phyloP scores from a whole-genome alignment of 805 yeast genomes.

The Phaffomyces opuntiae region DNA sequence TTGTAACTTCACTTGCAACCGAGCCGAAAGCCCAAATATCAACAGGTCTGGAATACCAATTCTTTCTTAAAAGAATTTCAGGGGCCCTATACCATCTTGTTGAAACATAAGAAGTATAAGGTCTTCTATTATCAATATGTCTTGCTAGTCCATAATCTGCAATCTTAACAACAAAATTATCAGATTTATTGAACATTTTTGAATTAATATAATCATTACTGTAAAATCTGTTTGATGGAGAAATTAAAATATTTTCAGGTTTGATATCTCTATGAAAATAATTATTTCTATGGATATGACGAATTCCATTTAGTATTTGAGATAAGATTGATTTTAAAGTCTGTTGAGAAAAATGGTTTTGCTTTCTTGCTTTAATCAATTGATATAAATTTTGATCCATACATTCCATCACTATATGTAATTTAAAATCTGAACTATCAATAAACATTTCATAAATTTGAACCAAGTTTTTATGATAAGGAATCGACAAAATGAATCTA shows the following conservation, averaged over 20 bases:
- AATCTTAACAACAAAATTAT: constrained; percentile 56
- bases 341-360: constrained; percentile 43
- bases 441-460: constrained; percentile 74
- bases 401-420: constrained; percentile 84
- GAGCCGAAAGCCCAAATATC: constrained; percentile 87
- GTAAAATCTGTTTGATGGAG: constrained; percentile 49
- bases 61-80: constrained; percentile 62
- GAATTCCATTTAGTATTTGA: constrained; percentile 70
- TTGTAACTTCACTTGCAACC: constrained; percentile 67
- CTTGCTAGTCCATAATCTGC: constrained; percentile 82
- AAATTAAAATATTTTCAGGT: constrained; percentile 84
- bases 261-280: constrained; percentile 87
- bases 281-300: constrained; percentile 67
- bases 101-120: constrained; percentile 70
- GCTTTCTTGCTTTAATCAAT: constrained; percentile 57
- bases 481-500: constrained; percentile 56
- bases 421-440: constrained; percentile 49
- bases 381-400: constrained; percentile 80
- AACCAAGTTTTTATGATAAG: constrained; percentile 65
- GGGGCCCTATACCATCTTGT: constrained; percentile 88
- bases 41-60: constrained; percentile 56
- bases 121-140: constrained; percentile 41
- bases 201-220: constrained; percentile 25
- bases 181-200: constrained; percentile 19
- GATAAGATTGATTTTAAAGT: constrained; percentile 60